Evolutionary conservation across 768 basidiomycete species (phyloP).

Genomic region (Boletus fagicola): DNA sequence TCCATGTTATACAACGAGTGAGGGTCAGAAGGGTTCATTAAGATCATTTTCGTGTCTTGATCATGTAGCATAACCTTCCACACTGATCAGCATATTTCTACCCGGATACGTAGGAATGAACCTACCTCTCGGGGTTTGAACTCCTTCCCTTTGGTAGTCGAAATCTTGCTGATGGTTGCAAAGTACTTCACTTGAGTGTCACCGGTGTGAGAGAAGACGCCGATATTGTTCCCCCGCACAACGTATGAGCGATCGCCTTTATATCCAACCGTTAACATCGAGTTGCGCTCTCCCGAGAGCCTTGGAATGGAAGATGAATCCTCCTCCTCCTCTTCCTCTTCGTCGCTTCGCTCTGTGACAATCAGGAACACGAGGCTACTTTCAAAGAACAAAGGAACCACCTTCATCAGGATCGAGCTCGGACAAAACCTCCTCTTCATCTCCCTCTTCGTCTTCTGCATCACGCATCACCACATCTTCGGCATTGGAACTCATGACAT

Average conservation of each 20-base stretch:
- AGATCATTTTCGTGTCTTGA: constrained; percentile 92
- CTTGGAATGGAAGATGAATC: constrained; percentile 38
- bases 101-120: constrained; percentile 4
- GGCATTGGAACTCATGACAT: constrained; percentile 68
- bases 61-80: constrained; percentile 91
- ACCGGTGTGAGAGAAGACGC: constrained; percentile 77
- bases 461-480: constrained; percentile 92
- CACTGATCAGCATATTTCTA: constrained; percentile 8
- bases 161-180: constrained; percentile 81
- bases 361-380: constrained; percentile 2
- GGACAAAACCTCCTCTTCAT: constrained; percentile 72
- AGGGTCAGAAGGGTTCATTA: constrained; percentile 80
- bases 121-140: constrained; percentile 85
- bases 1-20: constrained; percentile 89
- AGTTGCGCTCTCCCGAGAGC: constrained; percentile 68
- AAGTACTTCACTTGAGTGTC: constrained; percentile 77
- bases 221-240: constrained; percentile 87
- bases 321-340: constrained; percentile 38
- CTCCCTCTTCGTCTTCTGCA: constrained; percentile 68
- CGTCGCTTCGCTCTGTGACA: constrained; percentile 47
- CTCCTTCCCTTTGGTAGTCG: constrained; percentile 73
- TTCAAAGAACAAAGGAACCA: constrained; percentile 25
- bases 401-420: constrained; percentile 68
- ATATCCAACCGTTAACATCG: constrained; percentile 90
- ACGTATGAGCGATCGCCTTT: constrained; percentile 95